phyloP scores from a whole-genome alignment of 305 asterid species.

The Solanum hybrid region DNA sequence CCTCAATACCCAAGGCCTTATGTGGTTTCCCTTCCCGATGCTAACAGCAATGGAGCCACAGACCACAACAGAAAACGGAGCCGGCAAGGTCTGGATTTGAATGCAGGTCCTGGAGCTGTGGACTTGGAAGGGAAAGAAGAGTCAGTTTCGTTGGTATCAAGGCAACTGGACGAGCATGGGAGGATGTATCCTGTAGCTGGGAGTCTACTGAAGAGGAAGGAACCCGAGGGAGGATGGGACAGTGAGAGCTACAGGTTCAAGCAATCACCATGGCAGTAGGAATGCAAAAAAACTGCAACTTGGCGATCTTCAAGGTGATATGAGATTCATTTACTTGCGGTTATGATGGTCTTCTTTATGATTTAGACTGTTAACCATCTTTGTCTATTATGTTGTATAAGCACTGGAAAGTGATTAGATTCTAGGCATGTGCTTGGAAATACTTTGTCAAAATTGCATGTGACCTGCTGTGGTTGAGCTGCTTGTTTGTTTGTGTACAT shows the following conservation, averaged over 20 bases:
- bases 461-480: constrained; percentile 3
- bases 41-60: constrained; percentile 17
- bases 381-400: neutral
- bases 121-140: constrained; percentile 40
- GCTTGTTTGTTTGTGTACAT: neutral
- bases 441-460: neutral
- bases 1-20: constrained; percentile 46
- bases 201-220: constrained; percentile 42
- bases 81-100: constrained; percentile 46
- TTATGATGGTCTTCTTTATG: neutral
- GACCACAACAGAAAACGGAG: constrained; percentile 39
- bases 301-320: neutral
- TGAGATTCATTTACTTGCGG: neutral
- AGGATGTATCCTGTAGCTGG: constrained; percentile 33
- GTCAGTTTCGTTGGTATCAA: constrained; percentile 12
- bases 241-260: constrained; percentile 36
- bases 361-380: neutral
- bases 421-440: neutral
- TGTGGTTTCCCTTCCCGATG: constrained; percentile 30
- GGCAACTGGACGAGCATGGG: constrained; percentile 40
- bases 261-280: constrained; percentile 48
- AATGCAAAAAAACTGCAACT: neutral
- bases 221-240: constrained; percentile 50
- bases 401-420: neutral
- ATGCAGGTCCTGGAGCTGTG: constrained; percentile 40